Evolutionary conservation across 2,329 filamentous ascomycete genomes (phyloP), one percentile per base, ranked within the genome.

Genomic region (Cladosporium cucumerinum): DNA sequence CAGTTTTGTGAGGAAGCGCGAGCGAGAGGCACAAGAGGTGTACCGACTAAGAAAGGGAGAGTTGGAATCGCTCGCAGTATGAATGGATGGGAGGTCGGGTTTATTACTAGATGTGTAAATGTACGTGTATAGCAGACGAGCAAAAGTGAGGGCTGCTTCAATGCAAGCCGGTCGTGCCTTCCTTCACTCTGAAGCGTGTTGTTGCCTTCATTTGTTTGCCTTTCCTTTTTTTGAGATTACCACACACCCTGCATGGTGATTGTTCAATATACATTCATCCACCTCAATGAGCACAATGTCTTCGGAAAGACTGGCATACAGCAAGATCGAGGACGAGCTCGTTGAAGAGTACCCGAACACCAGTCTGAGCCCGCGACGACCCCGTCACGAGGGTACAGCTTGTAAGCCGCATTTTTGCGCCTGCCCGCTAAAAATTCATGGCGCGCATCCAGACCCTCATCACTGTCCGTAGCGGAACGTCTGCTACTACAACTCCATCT

Each of bases 1-100:
- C 25, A 85, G 83, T 7, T 91, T 91, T 71, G 85, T 98, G 11
- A 91, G 87, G 70, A 87, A 87, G 71, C 84, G 94, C 68, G 94
- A 98, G 81, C 84, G 93, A 65, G 92, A 97, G 79, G 93, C 92
- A 7, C 95, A 99, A 79, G 93, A 97, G 69, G 76, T 89, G 72
- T 99, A 95, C 75, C 85, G 91, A 71, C 81, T 80, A 68, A 86
- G 87, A 66, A 92, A 86, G 78, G 91, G 93, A 55, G 95, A 98
- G 81, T 77, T 97, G 21, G 61, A 57, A 14, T 54, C 49, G 21
- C 52, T 64, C 18, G 48, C 16, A 32, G 28, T n/a, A 16, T 61
- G 58, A 61, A 11, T 23, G 39, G 39, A 21, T 21, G n/a, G 12
- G 8, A 21, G 7, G n/a, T 5, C 5, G 39, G 39, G 7, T 28